phyloP scores from a whole-genome alignment of 169 alveolate genomes.

The Plasmodium gonderi region DNA sequence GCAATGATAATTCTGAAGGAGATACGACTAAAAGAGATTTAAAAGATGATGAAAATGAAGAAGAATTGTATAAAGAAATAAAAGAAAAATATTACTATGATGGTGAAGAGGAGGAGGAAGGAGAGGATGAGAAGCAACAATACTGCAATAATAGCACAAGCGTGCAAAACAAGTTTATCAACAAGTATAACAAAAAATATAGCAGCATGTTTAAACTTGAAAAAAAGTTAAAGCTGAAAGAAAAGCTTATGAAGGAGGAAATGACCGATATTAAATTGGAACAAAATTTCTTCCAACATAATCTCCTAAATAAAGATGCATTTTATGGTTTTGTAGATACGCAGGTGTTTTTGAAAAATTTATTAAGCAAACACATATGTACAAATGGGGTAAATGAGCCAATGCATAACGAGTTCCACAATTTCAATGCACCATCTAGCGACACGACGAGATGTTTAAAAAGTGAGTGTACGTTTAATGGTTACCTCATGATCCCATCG shows the following conservation, averaged over 20 bases:
- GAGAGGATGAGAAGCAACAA: slow-evolving; percentile 7
- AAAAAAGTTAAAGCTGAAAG: slow-evolving; percentile 22
- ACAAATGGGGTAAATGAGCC: not conserved
- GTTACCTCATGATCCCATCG: slow-evolving; percentile 57
- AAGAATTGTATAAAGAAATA: slow-evolving; percentile 54
- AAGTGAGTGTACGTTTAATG: not conserved
- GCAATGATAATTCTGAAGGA: slow-evolving; percentile 12
- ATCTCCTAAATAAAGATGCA: not conserved
- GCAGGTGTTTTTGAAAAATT: slow-evolving; percentile 24
- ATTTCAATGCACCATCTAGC: not conserved
- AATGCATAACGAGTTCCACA: not conserved
- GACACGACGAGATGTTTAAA: not conserved
- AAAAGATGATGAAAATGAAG: slow-evolving; percentile 44
- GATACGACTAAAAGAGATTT: slow-evolving; percentile 6
- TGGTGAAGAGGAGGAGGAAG: slow-evolving; percentile 53
- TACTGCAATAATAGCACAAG: not conserved
- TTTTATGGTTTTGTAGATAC: slow-evolving; percentile 55
- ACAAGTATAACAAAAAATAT: slow-evolving; percentile 36
- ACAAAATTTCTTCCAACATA: not conserved
- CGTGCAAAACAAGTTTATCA: slow-evolving; percentile 38
- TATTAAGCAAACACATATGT: not conserved
- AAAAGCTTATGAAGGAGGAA: slow-evolving; percentile 42
- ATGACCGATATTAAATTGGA: slow-evolving; percentile 19
- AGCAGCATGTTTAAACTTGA: slow-evolving; percentile 10
- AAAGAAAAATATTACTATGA: slow-evolving; percentile 64